Base-by-base conservation (phyloP, 148 eudicot genomes). In the Dysphania ambrosioides region DNA sequence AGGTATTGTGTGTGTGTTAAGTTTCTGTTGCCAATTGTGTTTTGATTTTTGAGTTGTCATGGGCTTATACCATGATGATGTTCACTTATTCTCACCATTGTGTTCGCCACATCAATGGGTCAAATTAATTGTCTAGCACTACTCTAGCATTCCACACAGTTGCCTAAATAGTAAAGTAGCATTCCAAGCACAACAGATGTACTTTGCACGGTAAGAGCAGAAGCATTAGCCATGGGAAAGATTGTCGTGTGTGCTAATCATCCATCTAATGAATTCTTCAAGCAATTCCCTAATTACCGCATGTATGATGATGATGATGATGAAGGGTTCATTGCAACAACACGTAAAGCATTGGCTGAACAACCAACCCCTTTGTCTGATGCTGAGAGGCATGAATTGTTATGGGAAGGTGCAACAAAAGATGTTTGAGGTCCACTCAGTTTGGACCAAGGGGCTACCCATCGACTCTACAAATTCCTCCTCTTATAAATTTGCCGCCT, bases 111-210 rank as follows among this genome's bases (percentile, higher is more conserved):
- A 2, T 30, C 30, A 36, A 3, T 11, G 65, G 62, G n/a, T 58
- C 30, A 23, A 58, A 26, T 58, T 26, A 16, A 47, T 47, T 47
- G 16, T 15, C n/a, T 47, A 47, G n/a, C n/a, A n/a, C n/a, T n/a
- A n/a, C n/a, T n/a, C n/a, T n/a, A n/a, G 6, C 53, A 47, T 15
- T 15, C 6, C 53, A 13, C 21, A 2, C 21, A 13, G 21, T 47
- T 47, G 16, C 6, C 21, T 1, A 12, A 58, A 58, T 34, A 62
- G 35, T 42, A 53, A n/a, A 32, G 19, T 32, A 58, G 30, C 42
- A 94, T 91, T 66, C 98, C 99, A 71, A 95, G 99, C 89, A 95
- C 99, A 41, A 92, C 99, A 0, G 99, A 95, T 61, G 99, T 95
- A 49, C 92, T 95, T 72, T 95, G 99, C 78, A 95, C 99, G 2